These are phyloP conservation scores for Chalaropsis thielavioides DNA, from an alignment of 2,329 filamentous ascomycete species.

Conservation along the genomic window DNA sequence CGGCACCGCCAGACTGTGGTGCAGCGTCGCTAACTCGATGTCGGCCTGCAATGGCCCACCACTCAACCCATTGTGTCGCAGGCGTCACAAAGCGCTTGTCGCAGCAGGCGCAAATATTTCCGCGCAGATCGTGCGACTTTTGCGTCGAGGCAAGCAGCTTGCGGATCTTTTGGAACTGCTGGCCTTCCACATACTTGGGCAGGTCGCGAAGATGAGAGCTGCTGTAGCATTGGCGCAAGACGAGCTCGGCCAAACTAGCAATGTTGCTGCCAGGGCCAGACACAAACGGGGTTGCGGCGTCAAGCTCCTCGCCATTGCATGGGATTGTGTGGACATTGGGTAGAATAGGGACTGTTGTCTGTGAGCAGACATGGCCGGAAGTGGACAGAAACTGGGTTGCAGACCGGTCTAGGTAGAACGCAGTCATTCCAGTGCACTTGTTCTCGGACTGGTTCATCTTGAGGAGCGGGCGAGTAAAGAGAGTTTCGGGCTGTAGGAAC, in stretches of 20 bases:
- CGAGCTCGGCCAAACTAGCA: conserved; percentile 37
- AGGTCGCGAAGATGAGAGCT: conserved; percentile 32
- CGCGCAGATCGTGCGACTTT: conserved; percentile 28
- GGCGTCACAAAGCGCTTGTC: conserved; percentile 35
- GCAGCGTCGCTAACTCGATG: neutral
- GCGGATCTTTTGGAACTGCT: conserved; percentile 27
- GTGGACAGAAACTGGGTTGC: conserved; percentile 14
- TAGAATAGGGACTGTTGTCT: conserved; percentile 3
- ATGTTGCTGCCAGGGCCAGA: conserved; percentile 23
- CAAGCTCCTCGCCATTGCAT: conserved; percentile 11
- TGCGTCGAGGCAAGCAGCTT: conserved; percentile 10
- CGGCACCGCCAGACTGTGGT: neutral
- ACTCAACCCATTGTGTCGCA: conserved; percentile 47
- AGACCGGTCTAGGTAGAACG: conserved; percentile 16
- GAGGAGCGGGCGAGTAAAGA: conserved; percentile 15
- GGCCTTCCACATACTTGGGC: conserved; percentile 29
- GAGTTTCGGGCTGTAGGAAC: conserved; percentile 33
- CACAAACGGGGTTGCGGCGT: conserved; percentile 14
- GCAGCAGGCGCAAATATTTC: conserved; percentile 39
- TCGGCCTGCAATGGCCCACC: conserved; percentile 29
- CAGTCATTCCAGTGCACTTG: conserved; percentile 13
- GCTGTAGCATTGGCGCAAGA: conserved; percentile 33
- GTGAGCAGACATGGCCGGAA: conserved; percentile 8
- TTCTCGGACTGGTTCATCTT: conserved; percentile 10
- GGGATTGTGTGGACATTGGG: conserved; percentile 3